Evolutionary conservation across 78 protist species (phyloP).

Genomic region (Thecamonas trahens): DNA sequence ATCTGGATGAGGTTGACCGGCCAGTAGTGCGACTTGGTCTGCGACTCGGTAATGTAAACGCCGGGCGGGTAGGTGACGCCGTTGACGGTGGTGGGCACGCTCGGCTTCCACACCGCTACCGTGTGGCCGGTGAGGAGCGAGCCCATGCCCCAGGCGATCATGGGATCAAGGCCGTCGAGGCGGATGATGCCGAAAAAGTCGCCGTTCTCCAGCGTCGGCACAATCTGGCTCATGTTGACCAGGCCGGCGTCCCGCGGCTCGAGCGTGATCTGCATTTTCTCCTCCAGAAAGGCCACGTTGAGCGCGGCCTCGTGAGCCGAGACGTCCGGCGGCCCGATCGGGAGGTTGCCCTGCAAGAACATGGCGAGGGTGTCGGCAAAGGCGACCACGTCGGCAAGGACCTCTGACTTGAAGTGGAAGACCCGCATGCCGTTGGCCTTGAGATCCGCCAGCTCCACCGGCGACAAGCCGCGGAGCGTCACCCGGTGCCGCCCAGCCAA

Average conservation of each 20-base stretch:
- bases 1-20: conserved; percentile 10
- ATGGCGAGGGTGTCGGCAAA: not conserved
- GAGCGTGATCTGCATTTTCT: not conserved
- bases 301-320: not conserved
- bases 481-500: no score
- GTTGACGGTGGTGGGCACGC: no score
- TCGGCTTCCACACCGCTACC: conserved; percentile 6
- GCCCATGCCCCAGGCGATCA: conserved; percentile 15
- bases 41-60: conserved; percentile 14
- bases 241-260: not conserved
- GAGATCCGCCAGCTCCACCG: no score
- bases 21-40: conserved; percentile 8
- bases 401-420: not conserved
- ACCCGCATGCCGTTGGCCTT: conserved; percentile 5
- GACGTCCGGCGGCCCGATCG: not conserved
- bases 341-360: not conserved
- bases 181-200: conserved; percentile 20
- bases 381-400: not conserved
- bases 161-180: conserved; percentile 30
- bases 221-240: no score
- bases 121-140: conserved; percentile 8
- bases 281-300: not conserved
- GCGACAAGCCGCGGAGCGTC: no score
- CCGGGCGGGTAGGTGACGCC: no score
- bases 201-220: no score